Base-by-base conservation (phyloP, 2,329 filamentous ascomycete genomes). In the Penicillium sp. region DNA sequence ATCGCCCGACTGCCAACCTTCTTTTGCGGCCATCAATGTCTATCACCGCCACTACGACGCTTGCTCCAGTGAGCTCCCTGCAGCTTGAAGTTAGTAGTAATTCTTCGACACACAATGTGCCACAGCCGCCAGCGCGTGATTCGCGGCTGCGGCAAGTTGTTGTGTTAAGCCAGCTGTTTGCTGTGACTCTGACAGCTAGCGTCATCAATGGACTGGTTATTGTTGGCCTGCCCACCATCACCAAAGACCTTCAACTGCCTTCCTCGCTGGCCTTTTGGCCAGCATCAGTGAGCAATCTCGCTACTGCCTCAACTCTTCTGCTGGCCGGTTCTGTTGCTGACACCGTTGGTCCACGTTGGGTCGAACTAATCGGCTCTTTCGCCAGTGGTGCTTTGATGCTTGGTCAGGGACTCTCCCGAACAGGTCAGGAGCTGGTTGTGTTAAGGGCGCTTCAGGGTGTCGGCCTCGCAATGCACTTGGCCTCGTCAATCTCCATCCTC, bases 241-340 rank as follows among this genome's bases (percentile, higher is more conserved):
- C 78, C 3, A 67, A 62, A 15, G 74, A 78, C 26, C 65, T 80
- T 2, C 49, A 64, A 7, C 68, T 80, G 6, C 67, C 41, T 6
- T 15, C 26, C 17, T 47, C 41, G 41, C 1, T 56, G 15, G 31
- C 53, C 70, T 62, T 74, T 44, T 69, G 70, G 69, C 68, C 77
- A 47, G 73, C 67, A 5, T 72, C 73, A 30, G 72, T 61, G 58
- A 70, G 29, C 26, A 75, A 70, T 61, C 71, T 79, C 6, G 68
- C 75, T 0, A 78, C 75, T 6, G 72, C 76, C 1, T 68, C 64
- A 0, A 66, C 66, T 0, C 78, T 86, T 1, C 75, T 86, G 1
- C 68, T 85, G 1, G 76, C 79, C 1, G 84, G 84, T 3, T 81
- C 83, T 3, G 71, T 86, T 6, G 78, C 83, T 7, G 84, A 86